phyloP scores from a whole-genome alignment of 1,139 yeast genomes.

The Nadsonia commutata region DNA sequence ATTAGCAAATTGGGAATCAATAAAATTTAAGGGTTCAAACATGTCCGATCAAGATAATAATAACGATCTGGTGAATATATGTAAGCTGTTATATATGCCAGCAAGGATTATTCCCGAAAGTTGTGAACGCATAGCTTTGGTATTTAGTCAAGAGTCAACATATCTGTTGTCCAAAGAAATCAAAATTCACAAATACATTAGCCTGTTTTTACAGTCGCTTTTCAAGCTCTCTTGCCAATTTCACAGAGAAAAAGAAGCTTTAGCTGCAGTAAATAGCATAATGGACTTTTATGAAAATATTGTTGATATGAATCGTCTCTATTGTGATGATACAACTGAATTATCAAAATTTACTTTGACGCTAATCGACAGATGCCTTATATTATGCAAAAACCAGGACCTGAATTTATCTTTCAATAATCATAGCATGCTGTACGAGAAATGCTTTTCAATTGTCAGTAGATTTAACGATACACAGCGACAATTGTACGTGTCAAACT shows the following conservation, averaged over 20 bases:
- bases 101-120: background rate
- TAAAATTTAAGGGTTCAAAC: background rate
- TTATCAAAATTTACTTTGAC: background rate
- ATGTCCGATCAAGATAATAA: background rate
- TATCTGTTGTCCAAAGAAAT: background rate
- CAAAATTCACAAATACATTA: background rate
- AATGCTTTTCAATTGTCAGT: background rate
- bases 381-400: background rate
- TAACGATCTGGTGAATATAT: background rate
- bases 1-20: background rate
- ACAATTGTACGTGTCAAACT: constrained; percentile 7
- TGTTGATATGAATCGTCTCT: background rate
- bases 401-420: background rate
- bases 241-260: background rate
- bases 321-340: background rate
- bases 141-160: background rate
- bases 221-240: background rate
- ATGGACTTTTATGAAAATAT: background rate
- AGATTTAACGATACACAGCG: constrained; percentile 4
- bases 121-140: background rate
- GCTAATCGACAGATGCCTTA: background rate
- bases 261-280: background rate
- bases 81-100: background rate
- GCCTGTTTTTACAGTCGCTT: background rate
- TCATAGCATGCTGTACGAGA: background rate